Evolutionary conservation across 768 basidiomycete genomes (phyloP).

Genomic region (Mycena galericulata): DNA sequence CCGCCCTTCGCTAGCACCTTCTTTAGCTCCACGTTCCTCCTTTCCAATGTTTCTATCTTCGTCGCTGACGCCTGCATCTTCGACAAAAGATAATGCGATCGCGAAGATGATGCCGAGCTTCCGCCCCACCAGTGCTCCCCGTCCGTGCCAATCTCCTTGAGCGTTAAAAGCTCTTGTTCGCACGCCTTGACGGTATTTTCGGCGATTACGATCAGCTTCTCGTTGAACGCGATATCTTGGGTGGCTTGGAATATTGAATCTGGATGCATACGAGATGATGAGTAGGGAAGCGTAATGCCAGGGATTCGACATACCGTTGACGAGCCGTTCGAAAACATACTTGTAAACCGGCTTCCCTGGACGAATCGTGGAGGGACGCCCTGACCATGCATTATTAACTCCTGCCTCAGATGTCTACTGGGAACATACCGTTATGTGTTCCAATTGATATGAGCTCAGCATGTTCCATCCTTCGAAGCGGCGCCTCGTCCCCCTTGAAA

Average conservation of each 20-base stretch:
- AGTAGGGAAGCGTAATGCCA: slow-evolving; percentile 3
- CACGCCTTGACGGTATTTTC: slow-evolving; percentile 76
- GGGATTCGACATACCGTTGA: slow-evolving; percentile 66
- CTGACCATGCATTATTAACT: neutral
- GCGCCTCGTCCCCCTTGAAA: slow-evolving; percentile 91
- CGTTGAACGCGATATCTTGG: slow-evolving; percentile 86
- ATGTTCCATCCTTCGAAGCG: slow-evolving; percentile 88
- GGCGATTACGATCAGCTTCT: slow-evolving; percentile 67
- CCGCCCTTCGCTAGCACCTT: slow-evolving; percentile 59
- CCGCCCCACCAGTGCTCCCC: slow-evolving; percentile 58
- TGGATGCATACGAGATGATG: slow-evolving; percentile 41
- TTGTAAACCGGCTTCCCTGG: slow-evolving; percentile 93
- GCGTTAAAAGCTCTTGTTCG: slow-evolving; percentile 79
- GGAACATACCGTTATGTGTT: slow-evolving; percentile 73
- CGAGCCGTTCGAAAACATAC: slow-evolving; percentile 86
- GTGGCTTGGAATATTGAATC: slow-evolving; percentile 84
- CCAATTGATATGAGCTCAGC: slow-evolving; percentile 87
- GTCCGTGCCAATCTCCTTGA: slow-evolving; percentile 74
- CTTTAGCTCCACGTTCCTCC: slow-evolving; percentile 76
- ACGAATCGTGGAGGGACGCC: slow-evolving; percentile 80
- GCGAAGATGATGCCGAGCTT: slow-evolving; percentile 60
- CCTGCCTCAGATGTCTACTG: neutral
- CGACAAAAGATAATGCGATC: slow-evolving; percentile 75
- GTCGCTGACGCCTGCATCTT: slow-evolving; percentile 80
- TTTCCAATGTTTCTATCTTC: slow-evolving; percentile 79